Conservation (phyloP, 73 alveolate genomes). For the Symbiodinium pilosum region DNA sequence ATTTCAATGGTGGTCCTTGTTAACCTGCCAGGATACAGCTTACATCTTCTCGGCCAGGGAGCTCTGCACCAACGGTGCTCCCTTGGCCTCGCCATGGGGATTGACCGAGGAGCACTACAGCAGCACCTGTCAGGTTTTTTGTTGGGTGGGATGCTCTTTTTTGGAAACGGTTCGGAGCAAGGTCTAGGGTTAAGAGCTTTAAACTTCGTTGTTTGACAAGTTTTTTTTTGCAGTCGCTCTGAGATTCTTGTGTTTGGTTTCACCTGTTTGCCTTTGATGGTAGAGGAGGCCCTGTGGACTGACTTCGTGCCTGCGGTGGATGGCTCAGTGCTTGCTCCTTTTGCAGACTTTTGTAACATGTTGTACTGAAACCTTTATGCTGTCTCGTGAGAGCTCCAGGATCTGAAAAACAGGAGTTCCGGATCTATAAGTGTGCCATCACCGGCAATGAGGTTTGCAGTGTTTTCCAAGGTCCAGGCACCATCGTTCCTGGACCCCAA, state of each 20-base stretch:
- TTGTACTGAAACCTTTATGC: too few relatives aligned
- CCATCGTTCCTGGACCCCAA: conserved; percentile 6
- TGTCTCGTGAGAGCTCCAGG: not conserved
- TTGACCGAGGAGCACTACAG: conserved; percentile 19
- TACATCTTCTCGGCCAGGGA: conserved; percentile 64
- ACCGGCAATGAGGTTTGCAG: not conserved
- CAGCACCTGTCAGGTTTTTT: too few relatives aligned
- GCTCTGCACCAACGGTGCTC: conserved; percentile 75
- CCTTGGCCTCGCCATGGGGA: conserved; percentile 74
- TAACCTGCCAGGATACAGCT: conserved; percentile 58
- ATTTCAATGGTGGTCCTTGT: too few relatives aligned
- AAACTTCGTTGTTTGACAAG: too few relatives aligned
- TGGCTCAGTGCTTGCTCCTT: not conserved
- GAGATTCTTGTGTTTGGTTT: not conserved
- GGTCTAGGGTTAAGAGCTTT: too few relatives aligned
- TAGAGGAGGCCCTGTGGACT: not conserved
- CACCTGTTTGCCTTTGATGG: not conserved
- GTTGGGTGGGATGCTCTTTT: too few relatives aligned
- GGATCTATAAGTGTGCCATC: not conserved
- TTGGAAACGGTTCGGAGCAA: too few relatives aligned
- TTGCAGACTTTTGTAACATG: too few relatives aligned
- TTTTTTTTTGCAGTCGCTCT: too few relatives aligned
- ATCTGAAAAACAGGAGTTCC: not conserved
- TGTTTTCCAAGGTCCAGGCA: not conserved
- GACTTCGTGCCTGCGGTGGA: not conserved